Evolutionary conservation across 495 filamentous ascomycete species (phyloP).

Genomic region (Podospora fimiseda): DNA sequence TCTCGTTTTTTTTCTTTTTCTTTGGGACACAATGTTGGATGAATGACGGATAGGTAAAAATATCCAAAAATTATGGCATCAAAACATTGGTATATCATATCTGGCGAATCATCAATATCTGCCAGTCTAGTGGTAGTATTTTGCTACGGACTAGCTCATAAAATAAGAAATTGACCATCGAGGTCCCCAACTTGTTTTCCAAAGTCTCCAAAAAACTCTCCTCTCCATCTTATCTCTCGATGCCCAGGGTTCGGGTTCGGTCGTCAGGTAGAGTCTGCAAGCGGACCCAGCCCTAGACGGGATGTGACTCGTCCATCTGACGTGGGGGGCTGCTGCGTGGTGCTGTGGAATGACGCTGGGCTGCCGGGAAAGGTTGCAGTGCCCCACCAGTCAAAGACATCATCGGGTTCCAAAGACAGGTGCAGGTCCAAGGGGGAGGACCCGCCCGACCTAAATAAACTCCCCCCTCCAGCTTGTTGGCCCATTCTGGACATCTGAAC

Average conservation of each 20-base stretch:
- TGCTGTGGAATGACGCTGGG: conserved; percentile 10
- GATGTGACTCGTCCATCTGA: neutral
- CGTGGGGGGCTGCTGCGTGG: conserved; percentile 1
- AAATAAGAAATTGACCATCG: too few species aligned
- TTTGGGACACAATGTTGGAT: neutral
- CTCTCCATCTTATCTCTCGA: too few species aligned
- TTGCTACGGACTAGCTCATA: too few species aligned
- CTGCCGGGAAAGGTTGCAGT: neutral
- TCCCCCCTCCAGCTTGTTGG: neutral
- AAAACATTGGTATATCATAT: too few species aligned
- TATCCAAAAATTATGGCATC: too few species aligned
- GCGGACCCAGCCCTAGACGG: too few species aligned
- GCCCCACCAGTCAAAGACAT: conserved; percentile 10
- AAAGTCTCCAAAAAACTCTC: too few species aligned
- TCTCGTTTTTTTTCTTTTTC: neutral
- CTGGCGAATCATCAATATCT: too few species aligned
- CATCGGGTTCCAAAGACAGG: conserved; percentile 8
- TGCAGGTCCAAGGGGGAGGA: neutral
- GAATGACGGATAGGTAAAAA: neutral
- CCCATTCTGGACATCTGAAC: neutral
- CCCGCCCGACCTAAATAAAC: neutral
- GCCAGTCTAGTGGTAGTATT: too few species aligned
- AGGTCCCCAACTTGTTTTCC: too few species aligned
- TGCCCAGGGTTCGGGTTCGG: too few species aligned
- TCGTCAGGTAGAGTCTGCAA: too few species aligned